Conservation (phyloP, 768 basidiomycete genomes). For the Leccinum uliginosum region DNA sequence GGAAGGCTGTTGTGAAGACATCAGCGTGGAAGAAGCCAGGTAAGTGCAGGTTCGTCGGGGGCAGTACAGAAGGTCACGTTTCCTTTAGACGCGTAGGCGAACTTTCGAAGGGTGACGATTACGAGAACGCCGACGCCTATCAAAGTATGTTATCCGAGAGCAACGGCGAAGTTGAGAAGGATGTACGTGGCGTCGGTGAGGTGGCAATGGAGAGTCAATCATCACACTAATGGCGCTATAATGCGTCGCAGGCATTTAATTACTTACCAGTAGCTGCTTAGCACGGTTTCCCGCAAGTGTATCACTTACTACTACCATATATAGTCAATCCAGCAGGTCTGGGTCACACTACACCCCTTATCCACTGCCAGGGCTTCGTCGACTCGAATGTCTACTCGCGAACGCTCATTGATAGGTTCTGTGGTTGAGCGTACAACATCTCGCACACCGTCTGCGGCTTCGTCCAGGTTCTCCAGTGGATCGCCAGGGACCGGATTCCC, state of each 20-base stretch:
- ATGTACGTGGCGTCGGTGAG: not conserved
- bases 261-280: not conserved
- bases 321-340: not conserved
- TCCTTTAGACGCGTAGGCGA: not conserved
- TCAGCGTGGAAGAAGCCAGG: not conserved
- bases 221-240: not conserved
- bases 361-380: not conserved
- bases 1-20: slow-evolving; percentile 3
- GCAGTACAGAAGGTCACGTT: slow-evolving; percentile 9
- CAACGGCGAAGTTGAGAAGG: not conserved
- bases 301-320: not conserved
- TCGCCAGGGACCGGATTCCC: slow-evolving; percentile 53
- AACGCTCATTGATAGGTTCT: slow-evolving; percentile 38
- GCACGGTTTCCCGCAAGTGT: not conserved
- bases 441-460: slow-evolving; percentile 20
- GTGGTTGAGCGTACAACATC: slow-evolving; percentile 40
- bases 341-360: not conserved
- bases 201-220: not conserved
- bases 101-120: slow-evolving; percentile 4
- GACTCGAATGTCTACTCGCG: slow-evolving; percentile 16
- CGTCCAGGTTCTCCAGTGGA: slow-evolving; percentile 15
- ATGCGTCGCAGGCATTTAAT: not conserved
- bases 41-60: slow-evolving; percentile 3
- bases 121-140: slow-evolving; percentile 10
- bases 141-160: not conserved